Evolutionary conservation across 768 basidiomycete species (phyloP).

Genomic region (Naganishia kalamii): DNA sequence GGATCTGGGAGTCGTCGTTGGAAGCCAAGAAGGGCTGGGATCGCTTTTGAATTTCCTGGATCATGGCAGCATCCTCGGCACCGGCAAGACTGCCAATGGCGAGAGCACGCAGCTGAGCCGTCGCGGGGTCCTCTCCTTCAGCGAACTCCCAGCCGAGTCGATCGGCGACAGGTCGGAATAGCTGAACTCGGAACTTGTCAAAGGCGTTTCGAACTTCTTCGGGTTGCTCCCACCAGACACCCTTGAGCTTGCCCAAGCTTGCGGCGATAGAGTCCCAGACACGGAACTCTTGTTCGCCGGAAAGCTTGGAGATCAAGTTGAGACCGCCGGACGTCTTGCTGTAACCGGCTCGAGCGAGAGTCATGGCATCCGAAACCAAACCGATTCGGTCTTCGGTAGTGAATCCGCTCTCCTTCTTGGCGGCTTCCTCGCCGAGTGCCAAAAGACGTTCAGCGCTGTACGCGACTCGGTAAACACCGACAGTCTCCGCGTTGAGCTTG

Average conservation of each 20-base stretch:
- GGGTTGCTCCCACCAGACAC: slow-evolving; percentile 78
- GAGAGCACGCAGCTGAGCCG: slow-evolving; percentile 64
- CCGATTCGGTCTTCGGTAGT: slow-evolving; percentile 82
- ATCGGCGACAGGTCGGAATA: slow-evolving; percentile 66
- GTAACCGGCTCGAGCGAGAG: slow-evolving; percentile 74
- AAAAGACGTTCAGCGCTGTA: slow-evolving; percentile 74
- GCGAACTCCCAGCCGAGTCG: slow-evolving; percentile 71
- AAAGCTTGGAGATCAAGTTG: slow-evolving; percentile 61
- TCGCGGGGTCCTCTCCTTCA: slow-evolving; percentile 61
- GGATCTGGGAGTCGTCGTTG: slow-evolving; percentile 69
- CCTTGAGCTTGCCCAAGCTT: slow-evolving; percentile 55
- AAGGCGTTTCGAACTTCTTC: slow-evolving; percentile 53
- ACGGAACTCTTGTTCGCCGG: slow-evolving; percentile 70
- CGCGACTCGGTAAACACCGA: slow-evolving; percentile 79
- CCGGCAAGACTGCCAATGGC: slow-evolving; percentile 52
- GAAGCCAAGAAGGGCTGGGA: slow-evolving; percentile 67
- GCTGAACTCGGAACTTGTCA: slow-evolving; percentile 41
- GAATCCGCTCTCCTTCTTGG: slow-evolving; percentile 61
- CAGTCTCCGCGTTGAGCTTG: slow-evolving; percentile 85
- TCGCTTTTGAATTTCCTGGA: slow-evolving; percentile 63
- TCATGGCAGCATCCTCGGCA: slow-evolving; percentile 50
- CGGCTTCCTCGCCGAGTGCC: slow-evolving; percentile 72
- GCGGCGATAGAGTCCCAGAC: slow-evolving; percentile 70
- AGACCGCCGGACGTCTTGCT: slow-evolving; percentile 69
- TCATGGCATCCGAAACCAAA: slow-evolving; percentile 72